Evolutionary conservation across 805 yeast genomes (phyloP).

Genomic region (Cyberlindnera amylophila): DNA sequence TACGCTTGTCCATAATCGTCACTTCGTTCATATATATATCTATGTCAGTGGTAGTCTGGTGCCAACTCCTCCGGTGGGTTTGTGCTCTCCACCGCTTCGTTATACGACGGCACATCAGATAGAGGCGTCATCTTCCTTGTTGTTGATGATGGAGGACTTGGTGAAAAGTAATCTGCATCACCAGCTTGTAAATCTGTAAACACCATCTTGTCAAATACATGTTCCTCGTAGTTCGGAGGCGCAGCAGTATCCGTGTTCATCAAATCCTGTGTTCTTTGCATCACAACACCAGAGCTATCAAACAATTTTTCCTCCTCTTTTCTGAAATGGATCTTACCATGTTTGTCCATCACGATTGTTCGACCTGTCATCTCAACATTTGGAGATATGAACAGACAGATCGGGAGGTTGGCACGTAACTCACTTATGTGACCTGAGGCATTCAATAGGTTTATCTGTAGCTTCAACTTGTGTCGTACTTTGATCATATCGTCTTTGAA

Average conservation of each 20-base stretch:
- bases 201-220: slow-evolving; percentile 57
- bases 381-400: slow-evolving; percentile 68
- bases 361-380: slow-evolving; percentile 56
- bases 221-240: slow-evolving; percentile 74
- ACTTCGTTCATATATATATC: not conserved
- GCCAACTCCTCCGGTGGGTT: slow-evolving; percentile 41
- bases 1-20: no score
- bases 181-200: slow-evolving; percentile 13
- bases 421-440: slow-evolving; percentile 82
- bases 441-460: slow-evolving; percentile 65
- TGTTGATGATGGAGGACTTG: not conserved
- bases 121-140: slow-evolving; percentile 24
- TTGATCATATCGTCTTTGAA: slow-evolving; percentile 57
- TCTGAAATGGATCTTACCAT: slow-evolving; percentile 40
- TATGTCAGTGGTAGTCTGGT: slow-evolving; percentile 46
- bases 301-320: slow-evolving; percentile 33
- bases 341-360: slow-evolving; percentile 34
- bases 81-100: slow-evolving; percentile 57
- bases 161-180: slow-evolving; percentile 3
- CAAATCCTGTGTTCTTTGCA: slow-evolving; percentile 19
- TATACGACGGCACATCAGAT: slow-evolving; percentile 72
- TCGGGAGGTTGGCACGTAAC: slow-evolving; percentile 80
- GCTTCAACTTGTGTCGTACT: slow-evolving; percentile 78
- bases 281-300: slow-evolving; percentile 15
- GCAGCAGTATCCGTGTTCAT: slow-evolving; percentile 49